Evolutionary conservation across 208 protist species (phyloP), one percentile per base, ranked within the genome.

Genomic region (Trypanosomatidae sp.): DNA sequence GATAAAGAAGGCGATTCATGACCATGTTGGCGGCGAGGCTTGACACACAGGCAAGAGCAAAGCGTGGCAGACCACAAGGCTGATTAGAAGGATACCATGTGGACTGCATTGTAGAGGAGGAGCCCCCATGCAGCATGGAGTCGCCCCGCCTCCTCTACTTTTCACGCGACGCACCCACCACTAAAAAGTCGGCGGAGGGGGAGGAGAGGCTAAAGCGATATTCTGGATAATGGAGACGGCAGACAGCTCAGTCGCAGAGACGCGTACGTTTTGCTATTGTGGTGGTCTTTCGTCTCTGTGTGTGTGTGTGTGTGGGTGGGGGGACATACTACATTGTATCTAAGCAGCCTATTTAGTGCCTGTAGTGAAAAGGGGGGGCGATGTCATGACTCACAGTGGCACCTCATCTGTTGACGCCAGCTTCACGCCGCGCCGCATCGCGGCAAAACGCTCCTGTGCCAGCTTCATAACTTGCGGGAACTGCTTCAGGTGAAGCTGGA

Each of bases 401-500:
- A 89, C 52, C 62, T 71, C 66, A 71, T 84, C 64, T 52, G 53
- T 85, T 46, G 83, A 65, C 8, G 71, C 50, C 22, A 90, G 71
- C 8, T 36, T 52, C 39, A 79, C 71, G 0, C 89, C 89, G 8
- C 76, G 58, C 62, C 74, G 47, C 47, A 90, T 55, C 36, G 69
- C 44, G 19, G 53, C 28, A 64, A 91, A 69, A 13, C 82, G 83
- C 44, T 81, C 68, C 62, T 84, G 33, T 0, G 90, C 90, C 0
- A 87, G 53, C 70, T 75, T 71, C 58, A 76, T 55, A 19, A 90
- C 73, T 13, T 69, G 41, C 3, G 87, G 87, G 60, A 80, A 85
- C 8, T 30, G 53, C 22, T 81, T 85, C 44, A 95, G 73, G 64
- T 92, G 82, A 50, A 74, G 69, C 33, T 49, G 17, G 39, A 95